phyloP scores from a whole-genome alignment of 2,329 filamentous ascomycete species.

The Colletotrichum sp. region DNA sequence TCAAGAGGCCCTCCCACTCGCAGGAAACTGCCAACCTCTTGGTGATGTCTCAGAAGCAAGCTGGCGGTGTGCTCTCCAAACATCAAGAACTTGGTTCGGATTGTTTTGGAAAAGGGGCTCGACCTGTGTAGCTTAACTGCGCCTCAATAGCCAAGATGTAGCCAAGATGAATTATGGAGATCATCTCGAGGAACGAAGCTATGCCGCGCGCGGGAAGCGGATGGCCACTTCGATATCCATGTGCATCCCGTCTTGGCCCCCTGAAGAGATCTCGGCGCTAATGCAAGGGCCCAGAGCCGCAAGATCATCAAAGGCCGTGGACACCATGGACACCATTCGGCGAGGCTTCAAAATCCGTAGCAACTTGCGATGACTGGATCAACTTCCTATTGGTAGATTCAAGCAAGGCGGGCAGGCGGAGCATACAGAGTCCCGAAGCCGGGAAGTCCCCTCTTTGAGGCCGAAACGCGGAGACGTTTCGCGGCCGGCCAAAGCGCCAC shows the following conservation, averaged over 20 bases:
- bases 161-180: neutral
- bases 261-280: neutral
- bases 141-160: neutral
- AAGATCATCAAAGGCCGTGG: neutral
- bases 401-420: neutral
- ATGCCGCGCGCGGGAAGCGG: neutral
- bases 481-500: slow-evolving; percentile 16
- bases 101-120: neutral
- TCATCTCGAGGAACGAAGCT: neutral
- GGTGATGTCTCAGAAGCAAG: neutral
- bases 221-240: neutral
- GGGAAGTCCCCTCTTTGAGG: neutral
- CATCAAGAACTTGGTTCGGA: neutral
- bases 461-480: slow-evolving; percentile 17
- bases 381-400: neutral
- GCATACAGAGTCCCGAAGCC: neutral
- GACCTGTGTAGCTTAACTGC: neutral
- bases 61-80: neutral
- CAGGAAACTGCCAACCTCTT: neutral
- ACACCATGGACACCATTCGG: neutral
- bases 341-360: neutral
- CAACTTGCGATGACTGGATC: neutral
- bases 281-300: neutral
- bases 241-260: neutral
- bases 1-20: neutral